Percentiles rank a stretch among this genome's conserved stretches.
phyloP scores from a whole-genome alignment of 169 alveolate genomes.

The Eimeria zaria region DNA sequence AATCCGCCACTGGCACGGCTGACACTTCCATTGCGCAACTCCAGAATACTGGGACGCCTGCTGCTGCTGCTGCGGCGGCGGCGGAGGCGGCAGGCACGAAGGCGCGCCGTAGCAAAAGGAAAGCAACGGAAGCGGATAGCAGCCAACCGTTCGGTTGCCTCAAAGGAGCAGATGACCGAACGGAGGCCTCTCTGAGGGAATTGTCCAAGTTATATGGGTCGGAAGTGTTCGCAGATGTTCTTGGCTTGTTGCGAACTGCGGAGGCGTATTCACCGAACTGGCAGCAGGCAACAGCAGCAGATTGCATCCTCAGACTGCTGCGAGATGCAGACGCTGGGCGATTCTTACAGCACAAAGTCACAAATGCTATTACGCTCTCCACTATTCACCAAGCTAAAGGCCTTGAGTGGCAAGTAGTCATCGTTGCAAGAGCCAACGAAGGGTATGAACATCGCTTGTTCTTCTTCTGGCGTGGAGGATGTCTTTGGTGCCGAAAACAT shows the following conservation, averaged over 20 bases:
- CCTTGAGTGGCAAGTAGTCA: slow-evolving; percentile 92
- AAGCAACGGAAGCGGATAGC: neutral
- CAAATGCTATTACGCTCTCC: slow-evolving; percentile 88
- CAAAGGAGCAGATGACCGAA: neutral
- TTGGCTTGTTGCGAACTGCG: slow-evolving; percentile 77
- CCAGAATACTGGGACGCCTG: neutral
- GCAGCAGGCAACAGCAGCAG: slow-evolving; percentile 86
- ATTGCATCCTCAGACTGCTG: slow-evolving; percentile 85
- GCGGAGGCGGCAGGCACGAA: slow-evolving; percentile 3
- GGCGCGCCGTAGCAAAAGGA: slow-evolving; percentile 20
- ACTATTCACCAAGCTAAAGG: slow-evolving; percentile 94
- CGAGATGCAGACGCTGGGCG: slow-evolving; percentile 85
- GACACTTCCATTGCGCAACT: neutral
- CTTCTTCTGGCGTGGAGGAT: neutral
- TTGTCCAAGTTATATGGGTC: slow-evolving; percentile 6
- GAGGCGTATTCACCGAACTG: slow-evolving; percentile 86
- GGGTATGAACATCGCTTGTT: slow-evolving; percentile 49
- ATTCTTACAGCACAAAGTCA: slow-evolving; percentile 70
- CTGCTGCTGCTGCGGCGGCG: neutral
- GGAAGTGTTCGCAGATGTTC: slow-evolving; percentile 63
- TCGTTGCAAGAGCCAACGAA: slow-evolving; percentile 87
- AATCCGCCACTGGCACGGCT: neutral
- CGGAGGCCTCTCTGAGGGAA: slow-evolving; percentile 20
- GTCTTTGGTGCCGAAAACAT: neutral
- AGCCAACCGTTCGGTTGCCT: neutral